Evolutionary conservation across 768 basidiomycete genomes (phyloP).

Genomic region (Tubosaeta sp.): DNA sequence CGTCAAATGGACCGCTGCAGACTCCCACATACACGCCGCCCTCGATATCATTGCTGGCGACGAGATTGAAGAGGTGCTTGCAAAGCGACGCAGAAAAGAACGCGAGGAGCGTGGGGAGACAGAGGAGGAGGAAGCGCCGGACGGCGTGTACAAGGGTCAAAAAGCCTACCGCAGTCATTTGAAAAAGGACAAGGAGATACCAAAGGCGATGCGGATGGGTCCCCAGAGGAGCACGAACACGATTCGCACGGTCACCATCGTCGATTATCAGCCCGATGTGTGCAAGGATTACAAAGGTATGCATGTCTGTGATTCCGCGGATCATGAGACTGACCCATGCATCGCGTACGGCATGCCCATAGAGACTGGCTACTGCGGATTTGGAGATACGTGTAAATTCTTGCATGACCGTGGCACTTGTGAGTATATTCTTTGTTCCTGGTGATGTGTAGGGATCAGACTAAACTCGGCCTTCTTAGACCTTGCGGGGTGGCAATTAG

Average conservation of each 20-base stretch:
- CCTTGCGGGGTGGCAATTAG: conserved; percentile 98
- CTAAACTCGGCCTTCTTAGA: conserved; percentile 43
- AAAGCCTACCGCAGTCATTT: conserved; percentile 77
- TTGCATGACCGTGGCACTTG: conserved; percentile 96
- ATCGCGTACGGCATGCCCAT: neutral
- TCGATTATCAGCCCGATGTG: conserved; percentile 98
- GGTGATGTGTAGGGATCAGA: conserved; percentile 1
- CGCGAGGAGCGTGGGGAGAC: conserved; percentile 47
- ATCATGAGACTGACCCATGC: conserved; percentile 11
- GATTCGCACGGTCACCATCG: conserved; percentile 90
- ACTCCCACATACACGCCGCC: conserved; percentile 69
- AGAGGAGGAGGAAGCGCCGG: conserved; percentile 54
- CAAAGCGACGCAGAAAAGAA: conserved; percentile 61
- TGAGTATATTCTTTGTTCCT: conserved; percentile 37
- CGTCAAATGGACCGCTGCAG: conserved; percentile 73
- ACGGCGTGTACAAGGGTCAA: conserved; percentile 84
- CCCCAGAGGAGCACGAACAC: conserved; percentile 74
- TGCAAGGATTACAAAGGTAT: conserved; percentile 99
- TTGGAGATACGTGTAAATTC: conserved; percentile 99
- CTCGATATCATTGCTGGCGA: conserved; percentile 80
- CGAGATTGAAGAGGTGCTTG: conserved; percentile 71
- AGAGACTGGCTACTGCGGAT: conserved; percentile 99
- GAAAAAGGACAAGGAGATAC: conserved; percentile 77
- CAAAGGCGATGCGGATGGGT: conserved; percentile 83
- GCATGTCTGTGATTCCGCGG: conserved; percentile 28